phyloP scores from a whole-genome alignment of 495 filamentous ascomycete genomes.

The Xylaria scruposa region DNA sequence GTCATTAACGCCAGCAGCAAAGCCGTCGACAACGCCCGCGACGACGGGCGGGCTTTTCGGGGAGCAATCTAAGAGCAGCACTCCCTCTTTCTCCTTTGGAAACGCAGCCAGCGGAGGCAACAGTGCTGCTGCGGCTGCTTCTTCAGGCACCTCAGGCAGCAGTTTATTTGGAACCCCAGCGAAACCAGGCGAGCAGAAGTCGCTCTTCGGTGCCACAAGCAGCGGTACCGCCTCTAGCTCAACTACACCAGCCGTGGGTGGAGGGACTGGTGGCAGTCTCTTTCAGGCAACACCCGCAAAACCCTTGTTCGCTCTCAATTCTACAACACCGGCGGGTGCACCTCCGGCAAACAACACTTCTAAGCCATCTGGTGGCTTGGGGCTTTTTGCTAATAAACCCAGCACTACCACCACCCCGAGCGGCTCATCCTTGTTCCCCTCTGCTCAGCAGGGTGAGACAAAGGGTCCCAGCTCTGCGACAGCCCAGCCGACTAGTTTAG shows the following conservation, averaged over 20 bases:
- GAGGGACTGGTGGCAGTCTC: constrained; percentile 42
- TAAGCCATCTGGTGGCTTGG: constrained; percentile 31
- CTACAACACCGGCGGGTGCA: constrained; percentile 70
- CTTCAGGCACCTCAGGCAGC: constrained; percentile 38
- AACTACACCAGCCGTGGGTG: constrained; percentile 39
- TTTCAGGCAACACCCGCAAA: constrained; percentile 48
- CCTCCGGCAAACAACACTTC: constrained; percentile 51
- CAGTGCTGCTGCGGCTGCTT: constrained; percentile 28
- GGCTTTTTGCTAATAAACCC: constrained; percentile 31
- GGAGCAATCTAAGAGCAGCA: constrained; percentile 32
- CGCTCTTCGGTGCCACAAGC: constrained; percentile 42
- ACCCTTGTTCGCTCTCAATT: constrained; percentile 56
- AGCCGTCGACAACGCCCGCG: constrained; percentile 30
- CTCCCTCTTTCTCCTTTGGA: constrained; percentile 54
- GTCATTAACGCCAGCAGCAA: constrained; percentile 29
- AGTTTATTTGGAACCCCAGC: constrained; percentile 59
- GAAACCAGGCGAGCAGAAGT: constrained; percentile 40
- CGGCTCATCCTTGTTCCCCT: constrained; percentile 27
- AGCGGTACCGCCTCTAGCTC: constrained; percentile 36
- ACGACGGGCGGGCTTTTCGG: constrained; percentile 32
- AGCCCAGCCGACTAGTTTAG: constrained; percentile 18
- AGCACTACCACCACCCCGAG: constrained; percentile 30
- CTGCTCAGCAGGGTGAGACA: constrained; percentile 31
- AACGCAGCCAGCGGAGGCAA: constrained; percentile 29
- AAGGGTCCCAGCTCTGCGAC: constrained; percentile 30